A percentile compares a stretch with the other conserved stretches of the same genome.
Conservation (phyloP, 805 yeast genomes). For the Tetrapisispora arboricola region DNA sequence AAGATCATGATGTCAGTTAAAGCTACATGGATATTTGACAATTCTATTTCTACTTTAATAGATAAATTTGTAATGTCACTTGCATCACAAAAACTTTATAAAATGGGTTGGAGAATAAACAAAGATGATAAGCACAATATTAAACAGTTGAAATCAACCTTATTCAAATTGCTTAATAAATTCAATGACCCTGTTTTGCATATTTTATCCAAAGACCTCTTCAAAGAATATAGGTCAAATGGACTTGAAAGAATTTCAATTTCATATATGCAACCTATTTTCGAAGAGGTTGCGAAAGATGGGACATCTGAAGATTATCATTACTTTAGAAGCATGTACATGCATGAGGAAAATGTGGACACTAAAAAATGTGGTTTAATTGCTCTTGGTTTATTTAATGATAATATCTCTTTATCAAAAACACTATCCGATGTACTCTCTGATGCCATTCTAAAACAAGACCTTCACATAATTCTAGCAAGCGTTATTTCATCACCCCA, state of each 20-base stretch:
- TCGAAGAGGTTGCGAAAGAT: conserved; percentile 48
- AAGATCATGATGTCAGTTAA: conserved; percentile 39
- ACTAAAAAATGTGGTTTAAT: conserved; percentile 62
- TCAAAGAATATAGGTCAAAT: conserved; percentile 46
- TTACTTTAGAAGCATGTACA: conserved; percentile 47
- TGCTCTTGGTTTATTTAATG: conserved; percentile 53
- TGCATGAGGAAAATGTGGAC: conserved; percentile 48
- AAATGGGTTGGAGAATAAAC: conserved; percentile 54
- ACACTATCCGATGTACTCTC: conserved; percentile 47
- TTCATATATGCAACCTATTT: conserved; percentile 59
- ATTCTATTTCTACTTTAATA: conserved; percentile 37
- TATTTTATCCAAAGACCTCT: conserved; percentile 38
- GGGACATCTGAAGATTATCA: conserved; percentile 59
- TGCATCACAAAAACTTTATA: conserved; percentile 36
- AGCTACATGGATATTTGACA: conserved; percentile 46
- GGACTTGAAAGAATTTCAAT: conserved; percentile 63
- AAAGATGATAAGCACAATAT: conserved; percentile 42
- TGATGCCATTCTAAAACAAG: conserved; percentile 57
- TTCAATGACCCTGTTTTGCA: conserved; percentile 40
- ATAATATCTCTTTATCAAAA: conserved; percentile 41
- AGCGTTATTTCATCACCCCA: conserved; percentile 53
- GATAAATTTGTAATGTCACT: conserved; percentile 30
- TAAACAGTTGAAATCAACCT: conserved; percentile 55
- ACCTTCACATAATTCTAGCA: conserved; percentile 64
- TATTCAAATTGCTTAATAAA: conserved; percentile 50